These are phyloP conservation scores for Rhododendron griersonianum DNA, from an alignment of 148 eudicot genomes.

Conservation along the genomic window DNA sequence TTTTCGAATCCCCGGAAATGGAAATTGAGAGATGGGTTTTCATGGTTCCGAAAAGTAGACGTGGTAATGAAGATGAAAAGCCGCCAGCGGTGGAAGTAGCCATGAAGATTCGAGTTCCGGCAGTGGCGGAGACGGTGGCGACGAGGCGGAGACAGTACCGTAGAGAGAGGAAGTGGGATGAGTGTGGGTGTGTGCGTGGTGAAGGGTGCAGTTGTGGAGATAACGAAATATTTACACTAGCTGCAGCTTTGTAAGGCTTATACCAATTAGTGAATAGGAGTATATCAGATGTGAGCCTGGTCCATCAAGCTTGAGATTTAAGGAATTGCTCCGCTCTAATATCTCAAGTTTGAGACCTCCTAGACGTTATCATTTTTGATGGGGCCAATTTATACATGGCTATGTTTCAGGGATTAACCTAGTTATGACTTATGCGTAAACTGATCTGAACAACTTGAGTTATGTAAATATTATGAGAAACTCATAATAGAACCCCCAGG, in stretches of 20 bases:
- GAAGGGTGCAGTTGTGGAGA: conserved; percentile 18
- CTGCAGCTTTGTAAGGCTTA: conserved; percentile 23
- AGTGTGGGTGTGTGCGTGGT: conserved; percentile 43
- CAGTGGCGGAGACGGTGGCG: background rate
- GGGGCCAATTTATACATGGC: too few relatives aligned
- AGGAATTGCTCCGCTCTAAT: too few relatives aligned
- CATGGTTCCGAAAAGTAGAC: background rate
- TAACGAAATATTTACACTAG: conserved; percentile 29
- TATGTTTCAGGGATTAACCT: background rate
- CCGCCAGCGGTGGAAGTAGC: conserved; percentile 42
- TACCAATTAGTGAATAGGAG: background rate
- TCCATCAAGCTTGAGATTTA: too few relatives aligned
- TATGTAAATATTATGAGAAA: too few relatives aligned
- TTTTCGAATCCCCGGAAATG: conserved; percentile 34
- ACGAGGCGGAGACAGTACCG: conserved; percentile 10
- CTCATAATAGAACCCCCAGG: too few relatives aligned
- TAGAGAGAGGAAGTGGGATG: conserved; percentile 12
- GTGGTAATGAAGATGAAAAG: conserved; percentile 20
- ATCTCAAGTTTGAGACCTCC: too few relatives aligned
- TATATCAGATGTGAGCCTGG: too few relatives aligned
- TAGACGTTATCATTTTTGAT: too few relatives aligned
- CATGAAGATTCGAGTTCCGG: conserved; percentile 24
- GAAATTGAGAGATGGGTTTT: conserved; percentile 43
- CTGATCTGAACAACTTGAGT: background rate
- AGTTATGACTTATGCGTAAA: background rate